These are phyloP conservation scores for Candida silvicultrix DNA, from an alignment of 805 yeast species.

Conservation along the genomic window DNA sequence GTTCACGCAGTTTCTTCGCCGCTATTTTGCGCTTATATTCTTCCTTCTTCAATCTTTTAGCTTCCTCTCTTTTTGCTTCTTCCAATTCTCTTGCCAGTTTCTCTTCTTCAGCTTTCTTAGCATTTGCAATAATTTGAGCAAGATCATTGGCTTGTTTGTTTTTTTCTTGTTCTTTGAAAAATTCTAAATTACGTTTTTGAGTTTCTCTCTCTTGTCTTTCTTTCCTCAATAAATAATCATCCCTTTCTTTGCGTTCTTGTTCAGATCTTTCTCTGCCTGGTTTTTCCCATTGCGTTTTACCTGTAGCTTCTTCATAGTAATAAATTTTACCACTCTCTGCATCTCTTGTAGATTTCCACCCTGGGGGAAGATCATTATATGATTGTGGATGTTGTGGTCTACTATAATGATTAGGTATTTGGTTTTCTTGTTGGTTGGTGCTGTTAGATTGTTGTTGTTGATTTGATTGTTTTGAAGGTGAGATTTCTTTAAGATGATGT, in stretches of 20 bases:
- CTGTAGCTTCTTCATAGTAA: constrained; percentile 39
- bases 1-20: constrained; percentile 14
- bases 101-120: constrained; percentile 22
- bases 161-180: constrained; percentile 17
- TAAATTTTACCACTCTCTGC: constrained; percentile 33
- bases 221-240: constrained; percentile 25
- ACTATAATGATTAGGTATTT: background rate
- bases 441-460: background rate
- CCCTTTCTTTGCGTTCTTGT: constrained; percentile 20
- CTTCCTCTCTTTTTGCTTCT: constrained; percentile 16
- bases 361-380: constrained; percentile 19
- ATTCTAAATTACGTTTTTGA: constrained; percentile 17
- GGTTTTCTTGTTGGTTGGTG: background rate
- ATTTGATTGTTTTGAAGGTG: background rate
- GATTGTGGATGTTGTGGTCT: background rate
- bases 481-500: constrained; percentile 5
- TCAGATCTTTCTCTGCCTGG: constrained; percentile 30
- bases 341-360: constrained; percentile 60
- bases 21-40: constrained; percentile 25
- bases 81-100: constrained; percentile 18
- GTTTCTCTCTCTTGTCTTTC: constrained; percentile 21
- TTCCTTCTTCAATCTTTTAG: constrained; percentile 26
- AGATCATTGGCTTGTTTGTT: constrained; percentile 17
- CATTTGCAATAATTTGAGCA: constrained; percentile 34
- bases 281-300: constrained; percentile 52